These are phyloP conservation scores for Lyophyllum semitale DNA, from an alignment of 768 basidiomycete genomes.

Conservation along the genomic window DNA sequence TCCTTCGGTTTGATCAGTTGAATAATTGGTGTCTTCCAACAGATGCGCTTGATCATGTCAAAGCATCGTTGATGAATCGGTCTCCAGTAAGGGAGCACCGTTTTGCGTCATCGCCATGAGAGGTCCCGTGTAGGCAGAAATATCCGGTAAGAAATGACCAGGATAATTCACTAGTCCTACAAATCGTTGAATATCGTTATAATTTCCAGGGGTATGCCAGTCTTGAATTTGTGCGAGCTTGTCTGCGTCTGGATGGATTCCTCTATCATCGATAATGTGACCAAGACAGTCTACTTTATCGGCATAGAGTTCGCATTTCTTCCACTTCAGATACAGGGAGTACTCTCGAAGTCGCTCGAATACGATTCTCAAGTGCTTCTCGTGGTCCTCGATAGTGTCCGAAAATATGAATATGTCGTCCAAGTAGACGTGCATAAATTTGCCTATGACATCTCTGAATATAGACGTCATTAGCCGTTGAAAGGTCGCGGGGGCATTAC, in stretches of 20 bases:
- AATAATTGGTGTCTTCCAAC: too few relatives aligned
- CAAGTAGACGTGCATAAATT: constrained; percentile 43
- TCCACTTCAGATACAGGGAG: neutral
- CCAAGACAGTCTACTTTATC: constrained; percentile 28
- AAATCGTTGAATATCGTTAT: neutral
- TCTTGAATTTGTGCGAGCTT: constrained; percentile 22
- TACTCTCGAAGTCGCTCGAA: neutral
- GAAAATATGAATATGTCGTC: constrained; percentile 39
- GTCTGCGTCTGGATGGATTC: constrained; percentile 17
- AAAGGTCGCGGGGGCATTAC: too few relatives aligned
- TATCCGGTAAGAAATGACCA: neutral
- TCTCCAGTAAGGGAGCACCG: neutral
- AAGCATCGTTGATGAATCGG: neutral
- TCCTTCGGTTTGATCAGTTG: too few relatives aligned
- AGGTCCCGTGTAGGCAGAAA: neutral
- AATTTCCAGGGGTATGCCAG: constrained; percentile 15
- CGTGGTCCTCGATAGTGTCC: constrained; percentile 8
- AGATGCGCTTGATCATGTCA: too few relatives aligned
- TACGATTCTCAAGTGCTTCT: neutral
- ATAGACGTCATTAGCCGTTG: constrained; percentile 37
- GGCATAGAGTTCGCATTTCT: constrained; percentile 13
- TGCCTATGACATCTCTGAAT: constrained; percentile 37
- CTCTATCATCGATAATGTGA: constrained; percentile 12
- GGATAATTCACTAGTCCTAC: neutral
- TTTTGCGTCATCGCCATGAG: neutral